Conservation (phyloP, 139 green algal species). For the Axilococcus clingmanii region DNA sequence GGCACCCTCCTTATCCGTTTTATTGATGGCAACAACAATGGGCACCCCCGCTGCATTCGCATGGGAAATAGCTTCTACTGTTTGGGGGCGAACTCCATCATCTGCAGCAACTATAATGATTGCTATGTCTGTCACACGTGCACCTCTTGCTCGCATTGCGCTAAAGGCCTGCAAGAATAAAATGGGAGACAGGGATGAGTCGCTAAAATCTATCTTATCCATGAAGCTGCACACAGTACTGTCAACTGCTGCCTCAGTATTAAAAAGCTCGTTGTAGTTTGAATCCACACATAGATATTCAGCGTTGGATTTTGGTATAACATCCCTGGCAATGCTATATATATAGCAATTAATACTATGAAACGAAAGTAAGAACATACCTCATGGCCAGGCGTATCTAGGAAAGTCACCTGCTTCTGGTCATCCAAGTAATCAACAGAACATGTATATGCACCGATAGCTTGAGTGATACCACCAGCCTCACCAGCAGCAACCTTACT, state of each 20-base stretch:
- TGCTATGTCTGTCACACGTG: conserved; percentile 91
- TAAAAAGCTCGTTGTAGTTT: conserved; percentile 15
- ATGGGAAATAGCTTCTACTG: conserved; percentile 85
- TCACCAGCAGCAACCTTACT: conserved; percentile 83
- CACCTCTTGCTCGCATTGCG: conserved; percentile 87
- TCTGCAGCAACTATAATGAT: conserved; percentile 96
- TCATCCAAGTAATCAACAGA: conserved; percentile 29
- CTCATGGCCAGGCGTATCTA: conserved; percentile 95
- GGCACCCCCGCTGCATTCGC: conserved; percentile 85
- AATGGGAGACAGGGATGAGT: background rate
- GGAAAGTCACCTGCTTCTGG: conserved; percentile 69
- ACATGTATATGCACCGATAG: conserved; percentile 93
- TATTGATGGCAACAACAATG: conserved; percentile 81
- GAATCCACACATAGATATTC: conserved; percentile 6
- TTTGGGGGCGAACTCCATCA: conserved; percentile 94
- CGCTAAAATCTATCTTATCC: conserved; percentile 3
- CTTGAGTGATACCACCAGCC: conserved; percentile 96
- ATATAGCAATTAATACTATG: background rate
- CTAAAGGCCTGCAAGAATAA: conserved; percentile 73
- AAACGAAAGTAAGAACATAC: conserved; percentile 10
- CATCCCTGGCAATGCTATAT: conserved; percentile 8
- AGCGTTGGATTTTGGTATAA: conserved; percentile 17
- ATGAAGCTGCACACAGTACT: background rate
- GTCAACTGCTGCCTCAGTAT: conserved; percentile 8
- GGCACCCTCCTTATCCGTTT: conserved; percentile 90